Percentiles rank a stretch among this genome's conserved stretches.
Evolutionary conservation across 768 basidiomycete species (phyloP).

Genomic region (Kockovaella imperatae): DNA sequence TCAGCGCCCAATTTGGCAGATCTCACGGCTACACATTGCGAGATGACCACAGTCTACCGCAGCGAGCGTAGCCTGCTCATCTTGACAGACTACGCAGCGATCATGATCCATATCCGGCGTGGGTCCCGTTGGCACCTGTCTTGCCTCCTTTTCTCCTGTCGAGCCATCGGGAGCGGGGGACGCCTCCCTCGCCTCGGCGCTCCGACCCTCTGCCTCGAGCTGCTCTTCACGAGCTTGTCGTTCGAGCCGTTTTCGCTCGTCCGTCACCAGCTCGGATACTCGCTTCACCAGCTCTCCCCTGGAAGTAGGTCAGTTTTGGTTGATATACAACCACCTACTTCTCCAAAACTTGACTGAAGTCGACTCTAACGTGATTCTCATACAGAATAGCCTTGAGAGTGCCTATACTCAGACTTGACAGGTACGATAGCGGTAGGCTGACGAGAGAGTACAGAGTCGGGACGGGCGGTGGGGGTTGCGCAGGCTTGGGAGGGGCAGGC

Average conservation of each 20-base stretch:
- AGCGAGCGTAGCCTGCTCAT: conserved; percentile 87
- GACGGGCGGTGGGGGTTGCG: conserved; percentile 46
- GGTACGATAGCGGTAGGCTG: conserved; percentile 53
- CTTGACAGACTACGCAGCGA: conserved; percentile 85
- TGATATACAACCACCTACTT: conserved; percentile 50
- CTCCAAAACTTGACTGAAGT: conserved; percentile 62
- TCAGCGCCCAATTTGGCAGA: background rate
- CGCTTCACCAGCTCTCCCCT: conserved; percentile 38
- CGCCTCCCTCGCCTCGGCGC: background rate
- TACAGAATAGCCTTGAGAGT: conserved; percentile 71
- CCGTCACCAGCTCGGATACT: conserved; percentile 36
- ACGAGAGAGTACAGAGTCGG: conserved; percentile 67
- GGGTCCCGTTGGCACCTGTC: conserved; percentile 38
- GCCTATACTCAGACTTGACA: conserved; percentile 60
- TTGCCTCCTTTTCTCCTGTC: conserved; percentile 5
- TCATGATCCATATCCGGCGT: conserved; percentile 50
- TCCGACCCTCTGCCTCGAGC: conserved; percentile 21
- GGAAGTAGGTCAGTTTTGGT: background rate
- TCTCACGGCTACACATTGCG: conserved; percentile 36
- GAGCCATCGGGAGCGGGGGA: background rate
- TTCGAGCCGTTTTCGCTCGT: conserved; percentile 41
- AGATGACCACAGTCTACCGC: conserved; percentile 73
- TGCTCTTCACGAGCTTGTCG: conserved; percentile 35
- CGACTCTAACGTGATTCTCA: conserved; percentile 61
- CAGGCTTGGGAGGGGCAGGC: conserved; percentile 42